Evolutionary conservation across 148 eudicot species (phyloP), one percentile per base, ranked within the genome.

Genomic region (Heliosperma pusillum): DNA sequence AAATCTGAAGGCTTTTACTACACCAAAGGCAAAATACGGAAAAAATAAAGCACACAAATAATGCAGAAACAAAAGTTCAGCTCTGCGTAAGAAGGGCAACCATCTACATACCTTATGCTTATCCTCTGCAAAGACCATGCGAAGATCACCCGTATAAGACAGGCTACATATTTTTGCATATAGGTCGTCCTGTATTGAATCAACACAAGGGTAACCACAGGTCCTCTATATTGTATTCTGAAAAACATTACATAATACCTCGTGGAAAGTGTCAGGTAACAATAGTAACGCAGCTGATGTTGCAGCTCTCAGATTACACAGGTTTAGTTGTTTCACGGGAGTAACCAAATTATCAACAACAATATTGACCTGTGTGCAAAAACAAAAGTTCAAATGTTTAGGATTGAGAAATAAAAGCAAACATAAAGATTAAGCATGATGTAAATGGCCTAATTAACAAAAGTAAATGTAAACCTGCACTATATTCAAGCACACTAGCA

Each of bases 81-180:
- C 29, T 40, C 33, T 47, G 25, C 13, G 24, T 25, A 24, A 55
- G 40, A 60, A 27, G n/a, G 19, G 64, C 53, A 70, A 53, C 10
- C 57, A 74, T 70, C 73, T 69, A 47, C 73, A 76, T 83, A 91
- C 98, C 96, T 95, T 95, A 76, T 92, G 80, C 81, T 74, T 90
- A 77, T 95, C 99, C 84, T 95, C 99, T 15, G 97, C 99, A 82
- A 95, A 95, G 75, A 90, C 82, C 99, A 95, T 95, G 19, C 99
- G 86, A 74, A 95, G 52, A 82, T 95, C 99, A 73, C 99, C 99
- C 86, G 74, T 83, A 82, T 92, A 95, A 59, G 99, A 95, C 36
- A 95, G 90, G 83, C 88, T 87, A 70, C 99, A 95, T 62, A 95
- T 95, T 83, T 88, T 90, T 65, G 90, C 87, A 80, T 88, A 95